Percentiles rank a stretch among this genome's conserved stretches.
Conservation (phyloP, 495 filamentous ascomycete genomes). For the Barbatosphaeria neglecta region DNA sequence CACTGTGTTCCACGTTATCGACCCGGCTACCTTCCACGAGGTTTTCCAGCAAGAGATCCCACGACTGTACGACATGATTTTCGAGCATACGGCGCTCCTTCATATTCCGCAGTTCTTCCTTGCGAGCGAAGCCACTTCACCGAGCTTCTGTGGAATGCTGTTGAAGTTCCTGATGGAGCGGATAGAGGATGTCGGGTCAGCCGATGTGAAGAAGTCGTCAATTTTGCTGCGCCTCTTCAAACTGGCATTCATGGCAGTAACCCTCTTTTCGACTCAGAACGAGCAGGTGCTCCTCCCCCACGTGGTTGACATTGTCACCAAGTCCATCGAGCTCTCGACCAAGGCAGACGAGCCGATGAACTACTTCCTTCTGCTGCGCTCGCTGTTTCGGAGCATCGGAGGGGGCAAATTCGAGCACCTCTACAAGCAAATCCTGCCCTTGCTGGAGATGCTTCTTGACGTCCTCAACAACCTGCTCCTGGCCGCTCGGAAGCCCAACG, state of each 20-base stretch:
- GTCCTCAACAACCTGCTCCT: conserved; percentile 88
- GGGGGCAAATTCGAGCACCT: conserved; percentile 94
- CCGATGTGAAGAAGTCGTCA: conserved; percentile 78
- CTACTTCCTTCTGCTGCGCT: conserved; percentile 88
- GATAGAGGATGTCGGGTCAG: conserved; percentile 87
- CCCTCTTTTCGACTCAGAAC: conserved; percentile 86
- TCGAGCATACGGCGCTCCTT: conserved; percentile 84
- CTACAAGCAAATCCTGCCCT: conserved; percentile 93
- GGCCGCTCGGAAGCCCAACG: conserved; percentile 76
- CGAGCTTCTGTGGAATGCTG: conserved; percentile 95
- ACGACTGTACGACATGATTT: conserved; percentile 93
- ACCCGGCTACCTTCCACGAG: conserved; percentile 96
- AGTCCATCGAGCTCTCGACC: conserved; percentile 90
- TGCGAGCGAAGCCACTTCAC: conserved; percentile 92
- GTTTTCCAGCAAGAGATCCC: conserved; percentile 97
- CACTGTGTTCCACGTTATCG: conserved; percentile 96
- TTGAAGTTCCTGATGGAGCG: conserved; percentile 93
- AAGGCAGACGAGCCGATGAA: conserved; percentile 97
- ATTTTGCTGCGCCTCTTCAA: conserved; percentile 94
- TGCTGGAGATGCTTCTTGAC: conserved; percentile 94
- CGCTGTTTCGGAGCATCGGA: conserved; percentile 90
- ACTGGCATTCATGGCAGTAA: conserved; percentile 98
- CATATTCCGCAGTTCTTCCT: conserved; percentile 98
- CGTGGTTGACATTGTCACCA: conserved; percentile 89
- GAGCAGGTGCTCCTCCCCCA: conserved; percentile 91